Conservation (phyloP, 768 basidiomycete species). For the Tubosaeta brunneosetosa region DNA sequence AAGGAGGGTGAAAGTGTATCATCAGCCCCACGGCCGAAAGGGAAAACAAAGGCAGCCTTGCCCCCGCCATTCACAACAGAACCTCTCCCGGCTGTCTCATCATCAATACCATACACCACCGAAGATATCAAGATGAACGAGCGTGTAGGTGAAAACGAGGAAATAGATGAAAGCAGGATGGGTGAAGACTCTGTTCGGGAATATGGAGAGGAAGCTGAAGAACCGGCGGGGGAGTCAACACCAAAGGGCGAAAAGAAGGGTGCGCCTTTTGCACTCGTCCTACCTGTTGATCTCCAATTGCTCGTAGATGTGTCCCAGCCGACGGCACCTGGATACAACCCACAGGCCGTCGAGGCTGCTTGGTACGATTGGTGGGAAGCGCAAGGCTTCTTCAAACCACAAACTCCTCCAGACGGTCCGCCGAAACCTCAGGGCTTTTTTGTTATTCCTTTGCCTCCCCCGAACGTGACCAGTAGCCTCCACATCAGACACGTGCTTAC, state of each 20-base stretch:
- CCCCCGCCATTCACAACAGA: slow-evolving; percentile 28
- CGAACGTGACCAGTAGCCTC: slow-evolving; percentile 93
- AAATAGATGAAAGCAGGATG: slow-evolving; percentile 32
- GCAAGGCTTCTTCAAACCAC: slow-evolving; percentile 87
- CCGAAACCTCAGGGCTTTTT: slow-evolving; percentile 65
- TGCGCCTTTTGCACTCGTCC: slow-evolving; percentile 17
- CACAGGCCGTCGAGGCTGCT: slow-evolving; percentile 86
- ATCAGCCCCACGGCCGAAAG: slow-evolving; percentile 22
- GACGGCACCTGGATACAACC: slow-evolving; percentile 93
- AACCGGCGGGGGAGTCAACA: slow-evolving; percentile 29
- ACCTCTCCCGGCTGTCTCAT: slow-evolving; percentile 26
- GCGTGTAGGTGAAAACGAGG: slow-evolving; percentile 25
- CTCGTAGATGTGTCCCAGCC: slow-evolving; percentile 72
- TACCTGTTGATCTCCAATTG: background rate
- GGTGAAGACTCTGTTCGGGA: slow-evolving; percentile 20
- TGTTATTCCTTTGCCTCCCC: slow-evolving; percentile 87
- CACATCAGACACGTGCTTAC: slow-evolving; percentile 96
- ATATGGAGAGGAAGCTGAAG: slow-evolving; percentile 24
- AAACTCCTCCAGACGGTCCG: slow-evolving; percentile 51
- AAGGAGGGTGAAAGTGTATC: slow-evolving; percentile 32
- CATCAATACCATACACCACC: slow-evolving; percentile 24
- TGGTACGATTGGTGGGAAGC: slow-evolving; percentile 99
- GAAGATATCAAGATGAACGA: slow-evolving; percentile 23
- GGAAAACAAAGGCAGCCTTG: slow-evolving; percentile 29
- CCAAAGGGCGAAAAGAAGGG: slow-evolving; percentile 94